Evolutionary conservation across 768 basidiomycete genomes (phyloP), one percentile per base, ranked within the genome.

Genomic region (Trametes meyenii): DNA sequence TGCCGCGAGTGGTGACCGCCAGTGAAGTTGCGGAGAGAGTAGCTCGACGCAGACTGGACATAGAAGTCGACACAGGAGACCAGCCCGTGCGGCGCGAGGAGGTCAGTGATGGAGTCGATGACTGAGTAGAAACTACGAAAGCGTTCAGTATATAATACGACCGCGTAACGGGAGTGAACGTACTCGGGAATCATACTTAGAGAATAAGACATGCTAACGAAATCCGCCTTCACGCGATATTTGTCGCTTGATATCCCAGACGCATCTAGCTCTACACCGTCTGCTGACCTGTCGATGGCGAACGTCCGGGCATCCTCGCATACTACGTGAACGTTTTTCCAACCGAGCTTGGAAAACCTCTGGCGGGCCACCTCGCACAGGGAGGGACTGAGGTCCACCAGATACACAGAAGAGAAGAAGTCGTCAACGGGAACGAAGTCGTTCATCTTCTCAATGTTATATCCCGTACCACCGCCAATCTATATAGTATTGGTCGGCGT

Each of bases 371-470:
- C 82, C 7, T 88, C 81, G 23, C 91, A 79, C 1, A 92, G 77
- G 0, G 89, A 83, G 60, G 85, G 85, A 70, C 88, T 92, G 23
- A 90, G 79, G 65, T 91, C 89, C 68, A 91, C 77, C 29, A 91
- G 75, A 72, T 90, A 90, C 60, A 90, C 76, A 13, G 83, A 82
- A 61, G 89, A 87, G 64, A 90, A 90, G 64, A 90, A 90, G 1
- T 78, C 77, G 2, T 77, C 71, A 51, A 90, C 76, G 11, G 84
- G 79, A 50, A 85, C 76, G 68, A 80, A 80, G 65, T 79, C 81
- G 71, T 87, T 79, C 89, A 90, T 90, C 60, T 83, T 76, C 72
- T 90, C 88, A 66, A 90, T 83, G 70, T 89, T 90, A 76, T 85
- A 85, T 6, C 85, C 85, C 76, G 55, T 26, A 23, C 49, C 40